Evolutionary conservation across 306 rosid species (phyloP).

Genomic region (Fragaria vesca): DNA sequence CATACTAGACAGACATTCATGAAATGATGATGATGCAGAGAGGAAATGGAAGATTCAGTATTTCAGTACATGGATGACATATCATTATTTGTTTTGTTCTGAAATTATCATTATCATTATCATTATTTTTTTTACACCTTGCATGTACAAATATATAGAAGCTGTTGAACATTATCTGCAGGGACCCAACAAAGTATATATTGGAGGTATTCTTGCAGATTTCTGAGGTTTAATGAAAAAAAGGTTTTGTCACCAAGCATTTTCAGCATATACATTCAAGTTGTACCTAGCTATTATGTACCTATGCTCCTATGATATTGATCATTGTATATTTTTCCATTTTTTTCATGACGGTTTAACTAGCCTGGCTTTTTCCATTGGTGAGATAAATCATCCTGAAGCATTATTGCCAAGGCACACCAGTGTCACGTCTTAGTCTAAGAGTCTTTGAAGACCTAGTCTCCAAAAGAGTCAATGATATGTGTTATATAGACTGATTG

Average conservation of each 20-base stretch:
- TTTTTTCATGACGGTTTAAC: neutral
- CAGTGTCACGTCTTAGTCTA: neutral
- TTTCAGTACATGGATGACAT: conserved; percentile 15
- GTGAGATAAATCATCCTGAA: neutral
- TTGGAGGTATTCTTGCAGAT: conserved; percentile 16
- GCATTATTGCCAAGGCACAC: conserved; percentile 23
- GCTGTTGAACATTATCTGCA: conserved; percentile 11
- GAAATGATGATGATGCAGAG: conserved; percentile 14
- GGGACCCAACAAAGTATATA: conserved; percentile 24
- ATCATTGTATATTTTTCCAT: neutral
- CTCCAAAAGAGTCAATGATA: conserved; percentile 15
- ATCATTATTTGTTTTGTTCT: conserved; percentile 9
- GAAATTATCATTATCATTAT: neutral
- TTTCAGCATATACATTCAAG: conserved; percentile 8
- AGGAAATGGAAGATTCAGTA: conserved; percentile 4
- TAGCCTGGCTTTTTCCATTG: conserved; percentile 13
- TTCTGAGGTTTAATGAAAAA: conserved; percentile 15
- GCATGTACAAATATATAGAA: neutral
- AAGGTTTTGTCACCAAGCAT: conserved; percentile 19
- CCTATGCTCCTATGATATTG: neutral
- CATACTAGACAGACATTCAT: conserved; percentile 4
- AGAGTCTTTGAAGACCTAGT: conserved; percentile 19
- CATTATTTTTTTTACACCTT: neutral
- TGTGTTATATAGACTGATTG: neutral
- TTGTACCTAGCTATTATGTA: conserved; percentile 8